Conservation (phyloP, 495 filamentous ascomycete species). For the Glutinoglossum americanum region DNA sequence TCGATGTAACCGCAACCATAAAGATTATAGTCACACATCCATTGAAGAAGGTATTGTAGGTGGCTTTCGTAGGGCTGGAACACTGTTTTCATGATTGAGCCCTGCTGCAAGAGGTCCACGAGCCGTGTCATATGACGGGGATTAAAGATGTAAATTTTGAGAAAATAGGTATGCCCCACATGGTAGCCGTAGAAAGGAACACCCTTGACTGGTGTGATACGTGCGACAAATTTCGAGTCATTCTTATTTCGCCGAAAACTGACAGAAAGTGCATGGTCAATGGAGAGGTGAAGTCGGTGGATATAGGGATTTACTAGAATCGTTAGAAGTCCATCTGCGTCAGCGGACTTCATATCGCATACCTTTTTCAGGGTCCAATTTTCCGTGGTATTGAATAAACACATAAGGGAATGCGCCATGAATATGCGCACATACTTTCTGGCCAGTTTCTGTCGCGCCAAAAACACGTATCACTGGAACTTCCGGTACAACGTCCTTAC, state of each 20-base stretch:
- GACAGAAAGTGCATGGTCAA: conserved; percentile 65
- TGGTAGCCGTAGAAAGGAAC: conserved; percentile 89
- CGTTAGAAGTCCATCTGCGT: background rate
- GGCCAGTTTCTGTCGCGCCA: conserved; percentile 82
- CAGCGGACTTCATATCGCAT: conserved; percentile 1
- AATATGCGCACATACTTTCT: conserved; percentile 90
- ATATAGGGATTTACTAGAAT: conserved; percentile 47
- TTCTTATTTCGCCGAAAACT: conserved; percentile 57
- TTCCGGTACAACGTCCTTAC: conserved; percentile 34
- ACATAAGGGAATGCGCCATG: conserved; percentile 93
- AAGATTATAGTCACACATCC: conserved; percentile 95
- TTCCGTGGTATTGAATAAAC: conserved; percentile 67
- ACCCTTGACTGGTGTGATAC: conserved; percentile 80
- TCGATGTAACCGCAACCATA: conserved; percentile 81
- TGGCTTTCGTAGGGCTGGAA: conserved; percentile 91
- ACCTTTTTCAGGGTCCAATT: conserved; percentile 45
- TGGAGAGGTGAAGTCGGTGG: conserved; percentile 48
- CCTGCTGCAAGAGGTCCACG: conserved; percentile 67
- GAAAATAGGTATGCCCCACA: conserved; percentile 72
- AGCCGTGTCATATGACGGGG: conserved; percentile 62
- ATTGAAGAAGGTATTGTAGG: conserved; percentile 75
- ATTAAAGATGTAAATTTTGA: conserved; percentile 87
- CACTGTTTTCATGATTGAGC: conserved; percentile 54
- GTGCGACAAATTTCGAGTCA: conserved; percentile 57
- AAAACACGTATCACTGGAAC: conserved; percentile 84